These are phyloP conservation scores for Schwanniomyces pseudopolymorphus DNA, from an alignment of 805 yeast genomes.

Conservation along the genomic window DNA sequence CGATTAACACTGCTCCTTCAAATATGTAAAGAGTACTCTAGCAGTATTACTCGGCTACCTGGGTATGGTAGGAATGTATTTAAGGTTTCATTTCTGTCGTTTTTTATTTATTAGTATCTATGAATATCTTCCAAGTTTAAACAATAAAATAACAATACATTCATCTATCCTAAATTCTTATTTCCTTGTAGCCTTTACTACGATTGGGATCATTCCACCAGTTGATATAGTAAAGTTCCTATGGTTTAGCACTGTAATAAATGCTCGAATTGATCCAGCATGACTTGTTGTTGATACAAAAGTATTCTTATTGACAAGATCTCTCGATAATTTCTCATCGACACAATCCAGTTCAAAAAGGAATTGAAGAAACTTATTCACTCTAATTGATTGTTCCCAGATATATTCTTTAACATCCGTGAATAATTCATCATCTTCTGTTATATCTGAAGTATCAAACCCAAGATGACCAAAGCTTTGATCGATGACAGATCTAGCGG, in stretches of 20 bases:
- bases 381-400: constrained; percentile 49
- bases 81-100: too few species aligned
- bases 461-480: constrained; percentile 34
- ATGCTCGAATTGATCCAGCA: constrained; percentile 49
- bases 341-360: constrained; percentile 20
- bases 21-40: too few species aligned
- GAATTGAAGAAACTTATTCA: constrained; percentile 42
- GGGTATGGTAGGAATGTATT: too few species aligned
- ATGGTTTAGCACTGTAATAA: constrained; percentile 48
- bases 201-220: constrained; percentile 64
- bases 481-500: constrained; percentile 34
- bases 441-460: constrained; percentile 44
- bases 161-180: too few species aligned
- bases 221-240: constrained; percentile 58
- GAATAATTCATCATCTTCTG: constrained; percentile 51
- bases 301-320: constrained; percentile 14
- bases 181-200: constrained; percentile 42
- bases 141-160: too few species aligned
- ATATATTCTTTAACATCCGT: constrained; percentile 42
- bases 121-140: too few species aligned
- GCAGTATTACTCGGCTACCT: too few species aligned
- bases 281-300: constrained; percentile 47
- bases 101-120: too few species aligned
- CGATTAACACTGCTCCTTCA: too few species aligned
- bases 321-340: constrained; percentile 7